Conservation (phyloP, 768 basidiomycete species). For the Podaxis sp. region DNA sequence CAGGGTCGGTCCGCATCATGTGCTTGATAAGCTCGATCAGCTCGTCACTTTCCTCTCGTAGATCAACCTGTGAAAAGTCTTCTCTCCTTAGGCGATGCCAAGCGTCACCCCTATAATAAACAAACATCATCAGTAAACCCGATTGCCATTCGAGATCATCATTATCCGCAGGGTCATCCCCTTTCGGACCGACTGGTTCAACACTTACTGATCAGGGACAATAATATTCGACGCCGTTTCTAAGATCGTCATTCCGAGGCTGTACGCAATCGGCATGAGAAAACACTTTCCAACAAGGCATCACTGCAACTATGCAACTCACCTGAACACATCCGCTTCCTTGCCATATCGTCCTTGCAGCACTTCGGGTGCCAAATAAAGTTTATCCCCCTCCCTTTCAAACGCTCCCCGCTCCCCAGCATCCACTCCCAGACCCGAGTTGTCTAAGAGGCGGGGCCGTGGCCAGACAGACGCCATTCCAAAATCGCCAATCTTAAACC, state of each 20-base stretch:
- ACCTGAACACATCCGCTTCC: conserved; percentile 98
- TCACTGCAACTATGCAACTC: conserved; percentile 40
- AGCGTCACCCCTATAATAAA: conserved; percentile 68
- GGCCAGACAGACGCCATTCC: conserved; percentile 98
- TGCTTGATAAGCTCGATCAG: conserved; percentile 65
- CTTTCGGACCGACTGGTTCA: conserved; percentile 8
- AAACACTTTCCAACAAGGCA: conserved; percentile 17
- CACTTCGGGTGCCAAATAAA: conserved; percentile 96
- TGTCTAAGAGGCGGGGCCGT: conserved; percentile 33
- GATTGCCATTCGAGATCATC: conserved; percentile 15
- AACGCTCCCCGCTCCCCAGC: conserved; percentile 49
- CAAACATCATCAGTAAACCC: conserved; percentile 27
- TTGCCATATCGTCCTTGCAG: conserved; percentile 88
- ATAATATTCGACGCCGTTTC: conserved; percentile 96
- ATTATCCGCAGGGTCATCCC: conserved; percentile 11
- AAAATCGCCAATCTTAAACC: conserved; percentile 97
- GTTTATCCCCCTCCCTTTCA: conserved; percentile 95
- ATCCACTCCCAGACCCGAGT: conserved; percentile 5
- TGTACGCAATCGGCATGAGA: conserved; percentile 46
- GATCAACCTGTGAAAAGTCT: conserved; percentile 85
- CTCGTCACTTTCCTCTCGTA: conserved; percentile 60
- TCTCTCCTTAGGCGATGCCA: conserved; percentile 94
- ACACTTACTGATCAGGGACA: conserved; percentile 91
- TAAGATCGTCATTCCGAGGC: conserved; percentile 93
- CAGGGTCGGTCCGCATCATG: conserved; percentile 78